Evolutionary conservation across 2,329 filamentous ascomycete genomes (phyloP), one percentile per base, ranked within the genome.

Genomic region (Paecilomyces dactylethromorphus): DNA sequence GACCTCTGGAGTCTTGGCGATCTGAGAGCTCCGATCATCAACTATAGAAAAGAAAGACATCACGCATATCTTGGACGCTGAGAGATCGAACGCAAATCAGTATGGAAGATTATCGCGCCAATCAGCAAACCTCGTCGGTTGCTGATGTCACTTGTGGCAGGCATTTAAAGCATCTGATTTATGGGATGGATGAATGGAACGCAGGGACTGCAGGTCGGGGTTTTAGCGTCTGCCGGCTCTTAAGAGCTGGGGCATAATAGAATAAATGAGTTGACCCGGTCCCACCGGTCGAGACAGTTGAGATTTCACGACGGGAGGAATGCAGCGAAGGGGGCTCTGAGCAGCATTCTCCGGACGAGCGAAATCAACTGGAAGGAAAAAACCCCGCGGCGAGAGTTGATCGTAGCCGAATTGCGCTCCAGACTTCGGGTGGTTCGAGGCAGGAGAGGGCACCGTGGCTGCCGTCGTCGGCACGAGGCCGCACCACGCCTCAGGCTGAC

Each of bases 401-500:
- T 45, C 10, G 39, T 10, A 18, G 39, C 39, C 39, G 39, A 45
- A 18, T 45, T 45, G 39, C 35, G 35, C 35, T 45, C 35, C 35
- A 52, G 50, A 52, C 22, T 24, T 52, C 21, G 21, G n/a, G 21
- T 52, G 50, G 62, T 60, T 67, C 60, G 62, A 64, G 22, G 51
- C 29, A 49, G 32, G 31, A 22, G 15, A 21, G 22, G 26, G 21
- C 32, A 26, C 22, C 26, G 52, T 55, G 53, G 57, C 57, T 52
- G 53, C 29, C 57, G 29, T 49, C 54, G 54, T 32, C 51, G 52
- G n/a, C 53, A 45, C 24, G 56, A 59, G 58, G 56, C 61, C 66
- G 63, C 66, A 69, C 66, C 64, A 68, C 56, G 59, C 57, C 58
- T 61, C 68, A 70, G 69, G 70, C 67, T 72, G 70, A 73, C 69